Evolutionary conservation across 2,329 filamentous ascomycete genomes (phyloP), one percentile per base, ranked within the genome.

Genomic region (Byssothecium circinans): DNA sequence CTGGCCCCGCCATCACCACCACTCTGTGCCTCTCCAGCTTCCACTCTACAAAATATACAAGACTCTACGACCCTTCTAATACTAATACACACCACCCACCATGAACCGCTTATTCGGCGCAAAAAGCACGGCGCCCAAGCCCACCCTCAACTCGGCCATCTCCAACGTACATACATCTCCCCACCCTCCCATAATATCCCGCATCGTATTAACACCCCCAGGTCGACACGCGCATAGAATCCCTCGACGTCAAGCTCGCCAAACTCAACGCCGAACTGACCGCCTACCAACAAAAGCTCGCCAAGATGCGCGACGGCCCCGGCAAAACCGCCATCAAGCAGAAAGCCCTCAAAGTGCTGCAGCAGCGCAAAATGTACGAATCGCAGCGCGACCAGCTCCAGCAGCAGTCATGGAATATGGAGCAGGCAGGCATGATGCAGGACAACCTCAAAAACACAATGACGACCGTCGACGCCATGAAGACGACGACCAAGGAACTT

Each of bases 361-460:
- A 96, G 75, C 88, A 91, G 49, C 87, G 92, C 60, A 96, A 95
- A 70, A 87, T 91, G 74, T 95, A 96, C 83, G 94, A 99, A 75
- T 81, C 83, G 3, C 91, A 96, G 74, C 89, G 92, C 57, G 91
- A 96, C 65, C 91, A 97, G 75, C 84, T 97, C 44, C 88, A 95
- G 74, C 82, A 87, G 57, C 94, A 99, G 75, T 89, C 89, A 18
- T 97, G 91, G 91, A 97, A 97, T 76, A 96, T 99, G 91, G 91
- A 97, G 76, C 91, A 96, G 75, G 91, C 92, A 2, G 88, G 88
- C 69, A 95, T 91, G 81, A 96, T 97, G 92, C 91, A 95, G 76
- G 92, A 97, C 75, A 97, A 97, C 68, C 82, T 99, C 43, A 94
- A 95, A 73, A 97, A 97, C 73, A 92, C 94, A 54, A 96, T 96